Conservation (phyloP, 2,329 filamentous ascomycete genomes). For the Aspergillus calidoustus region DNA sequence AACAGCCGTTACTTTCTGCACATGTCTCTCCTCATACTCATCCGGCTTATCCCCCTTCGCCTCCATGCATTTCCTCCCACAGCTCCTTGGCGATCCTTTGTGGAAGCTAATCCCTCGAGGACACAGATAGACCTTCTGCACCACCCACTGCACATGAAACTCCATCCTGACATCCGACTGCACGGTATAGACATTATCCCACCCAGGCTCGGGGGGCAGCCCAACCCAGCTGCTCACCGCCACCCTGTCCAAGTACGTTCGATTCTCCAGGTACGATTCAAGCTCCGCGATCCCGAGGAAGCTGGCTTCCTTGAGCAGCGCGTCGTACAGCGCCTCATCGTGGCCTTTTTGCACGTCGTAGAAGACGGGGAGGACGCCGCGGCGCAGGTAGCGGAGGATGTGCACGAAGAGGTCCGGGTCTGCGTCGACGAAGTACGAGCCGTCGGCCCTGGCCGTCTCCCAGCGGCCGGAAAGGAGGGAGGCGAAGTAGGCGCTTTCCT, state of each 20-base stretch:
- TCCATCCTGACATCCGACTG: too few species aligned
- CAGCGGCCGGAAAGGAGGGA: slow-evolving; percentile 8
- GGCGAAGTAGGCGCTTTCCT: slow-evolving; percentile 8
- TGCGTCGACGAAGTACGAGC: slow-evolving; percentile 13
- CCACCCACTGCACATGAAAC: too few species aligned
- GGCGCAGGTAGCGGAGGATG: slow-evolving; percentile 10
- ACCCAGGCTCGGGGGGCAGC: neutral
- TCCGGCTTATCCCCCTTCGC: too few species aligned
- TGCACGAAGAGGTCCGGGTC: slow-evolving; percentile 14
- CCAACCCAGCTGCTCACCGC: neutral
- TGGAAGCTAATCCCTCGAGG: too few species aligned
- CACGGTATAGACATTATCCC: neutral
- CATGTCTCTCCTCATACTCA: too few species aligned
- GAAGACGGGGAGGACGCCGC: slow-evolving; percentile 5
- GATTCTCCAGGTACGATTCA: neutral
- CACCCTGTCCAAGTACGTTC: neutral
- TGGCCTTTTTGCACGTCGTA: slow-evolving; percentile 2
- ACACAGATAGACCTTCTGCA: too few species aligned
- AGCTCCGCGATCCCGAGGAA: neutral
- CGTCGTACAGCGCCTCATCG: neutral
- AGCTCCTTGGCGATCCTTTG: too few species aligned
- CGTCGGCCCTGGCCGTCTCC: neutral
- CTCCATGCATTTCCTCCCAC: too few species aligned
- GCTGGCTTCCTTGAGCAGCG: neutral
- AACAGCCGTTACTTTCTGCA: too few species aligned